Percentiles rank a stretch among this genome's conserved stretches.
Evolutionary conservation across 2,329 filamentous ascomycete species (phyloP).

Genomic region (Neonectria coccinea): DNA sequence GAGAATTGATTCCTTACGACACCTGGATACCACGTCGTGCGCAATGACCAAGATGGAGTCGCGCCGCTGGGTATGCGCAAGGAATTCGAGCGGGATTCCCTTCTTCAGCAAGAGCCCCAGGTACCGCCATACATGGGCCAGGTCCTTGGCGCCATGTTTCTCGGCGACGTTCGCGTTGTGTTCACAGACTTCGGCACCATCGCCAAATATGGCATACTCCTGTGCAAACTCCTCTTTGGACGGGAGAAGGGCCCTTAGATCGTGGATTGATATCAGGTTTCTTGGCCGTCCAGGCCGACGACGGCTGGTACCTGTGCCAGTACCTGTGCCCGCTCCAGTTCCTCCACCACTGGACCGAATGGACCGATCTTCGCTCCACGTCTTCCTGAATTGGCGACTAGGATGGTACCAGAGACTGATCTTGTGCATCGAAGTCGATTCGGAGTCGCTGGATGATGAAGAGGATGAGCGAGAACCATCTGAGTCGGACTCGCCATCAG

Average conservation of each 20-base stretch:
- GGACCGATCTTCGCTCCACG: constrained; percentile 68
- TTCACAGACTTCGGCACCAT: constrained; percentile 82
- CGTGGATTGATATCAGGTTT: constrained; percentile 80
- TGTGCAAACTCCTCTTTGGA: constrained; percentile 81
- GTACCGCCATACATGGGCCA: constrained; percentile 87
- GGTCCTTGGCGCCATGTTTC: constrained; percentile 75
- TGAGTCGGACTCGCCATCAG: constrained; percentile 64
- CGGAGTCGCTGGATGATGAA: constrained; percentile 69
- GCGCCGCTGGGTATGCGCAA: constrained; percentile 64
- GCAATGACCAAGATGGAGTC: constrained; percentile 78
- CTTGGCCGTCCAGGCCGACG: constrained; percentile 64
- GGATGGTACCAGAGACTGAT: constrained; percentile 68
- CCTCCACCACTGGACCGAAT: constrained; percentile 71
- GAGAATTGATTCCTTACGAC: constrained; percentile 33
- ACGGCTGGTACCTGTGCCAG: constrained; percentile 65
- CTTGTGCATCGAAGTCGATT: constrained; percentile 72
- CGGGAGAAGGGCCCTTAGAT: constrained; percentile 78
- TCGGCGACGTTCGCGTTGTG: constrained; percentile 86
- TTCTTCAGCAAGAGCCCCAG: constrained; percentile 81
- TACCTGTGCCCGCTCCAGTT: constrained; percentile 62
- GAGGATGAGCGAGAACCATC: constrained; percentile 62
- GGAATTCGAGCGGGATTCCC: constrained; percentile 77
- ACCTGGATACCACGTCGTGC: constrained; percentile 65
- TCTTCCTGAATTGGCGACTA: constrained; percentile 63
- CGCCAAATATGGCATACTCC: constrained; percentile 86